These are phyloP conservation scores for Kazachstania bromeliacearum DNA, from an alignment of 805 yeast genomes.

Conservation along the genomic window DNA sequence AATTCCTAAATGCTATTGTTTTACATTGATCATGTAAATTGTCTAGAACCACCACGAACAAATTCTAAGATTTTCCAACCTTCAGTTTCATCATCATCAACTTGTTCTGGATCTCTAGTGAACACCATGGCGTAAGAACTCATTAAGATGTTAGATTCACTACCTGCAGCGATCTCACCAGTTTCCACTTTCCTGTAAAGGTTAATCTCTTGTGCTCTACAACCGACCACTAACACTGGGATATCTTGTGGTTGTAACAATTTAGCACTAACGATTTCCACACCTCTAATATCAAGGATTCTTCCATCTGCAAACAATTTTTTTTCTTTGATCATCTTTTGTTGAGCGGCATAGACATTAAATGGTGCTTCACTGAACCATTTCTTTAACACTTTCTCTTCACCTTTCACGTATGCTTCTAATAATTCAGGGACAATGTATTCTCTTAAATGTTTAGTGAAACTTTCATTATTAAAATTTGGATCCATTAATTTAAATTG, in stretches of 20 bases:
- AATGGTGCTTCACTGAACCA: constrained; percentile 98
- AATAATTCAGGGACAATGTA: constrained; percentile 90
- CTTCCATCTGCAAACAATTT: constrained; percentile 85
- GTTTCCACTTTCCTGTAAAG: constrained; percentile 82
- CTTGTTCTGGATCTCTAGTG: constrained; percentile 85
- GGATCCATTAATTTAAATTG: constrained; percentile 88
- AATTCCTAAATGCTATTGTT: neutral
- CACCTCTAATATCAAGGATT: constrained; percentile 89
- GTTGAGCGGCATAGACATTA: constrained; percentile 88
- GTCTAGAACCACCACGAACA: constrained; percentile 87
- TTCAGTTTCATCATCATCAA: constrained; percentile 82
- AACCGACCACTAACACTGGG: constrained; percentile 88
- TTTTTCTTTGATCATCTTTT: constrained; percentile 85
- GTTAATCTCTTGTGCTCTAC: constrained; percentile 94
- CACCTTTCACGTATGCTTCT: constrained; percentile 92
- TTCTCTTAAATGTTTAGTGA: constrained; percentile 76
- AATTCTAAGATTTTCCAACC: constrained; percentile 97
- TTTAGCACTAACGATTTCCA: constrained; percentile 83
- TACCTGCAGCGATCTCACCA: constrained; percentile 92
- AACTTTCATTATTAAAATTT: constrained; percentile 65
- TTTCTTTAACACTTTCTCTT: constrained; percentile 64
- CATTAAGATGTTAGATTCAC: constrained; percentile 84
- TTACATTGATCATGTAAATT: constrained; percentile 41
- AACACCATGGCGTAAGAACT: constrained; percentile 95
- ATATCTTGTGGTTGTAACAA: constrained; percentile 80